A percentile compares a stretch with the other conserved stretches of the same genome.
phyloP scores from a whole-genome alignment of 2,329 filamentous ascomycete species.

The Davidsoniella neocaledoniae region DNA sequence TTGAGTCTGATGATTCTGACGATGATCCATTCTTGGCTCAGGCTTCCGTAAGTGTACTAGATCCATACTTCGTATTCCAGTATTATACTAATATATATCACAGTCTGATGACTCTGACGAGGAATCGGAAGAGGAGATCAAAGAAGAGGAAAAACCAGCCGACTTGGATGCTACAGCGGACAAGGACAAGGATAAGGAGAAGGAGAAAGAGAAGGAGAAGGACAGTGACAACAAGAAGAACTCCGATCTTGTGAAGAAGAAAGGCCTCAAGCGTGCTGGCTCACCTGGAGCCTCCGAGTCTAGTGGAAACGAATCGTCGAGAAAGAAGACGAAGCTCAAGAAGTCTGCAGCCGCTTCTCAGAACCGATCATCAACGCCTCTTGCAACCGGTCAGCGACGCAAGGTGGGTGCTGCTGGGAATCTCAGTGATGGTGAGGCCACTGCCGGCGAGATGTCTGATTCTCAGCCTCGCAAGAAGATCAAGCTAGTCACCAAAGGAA shows the following conservation, averaged over 20 bases:
- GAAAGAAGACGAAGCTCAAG: slow-evolving; percentile 60
- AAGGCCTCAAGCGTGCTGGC: slow-evolving; percentile 63
- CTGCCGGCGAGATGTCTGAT: slow-evolving; percentile 50
- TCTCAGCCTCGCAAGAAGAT: slow-evolving; percentile 31
- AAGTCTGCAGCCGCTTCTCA: slow-evolving; percentile 18
- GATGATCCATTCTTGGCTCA: slow-evolving; percentile 23
- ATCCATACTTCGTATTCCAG: background rate
- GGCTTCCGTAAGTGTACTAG: slow-evolving; percentile 19
- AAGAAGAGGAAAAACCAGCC: slow-evolving; percentile 42
- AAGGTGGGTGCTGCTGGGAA: slow-evolving; percentile 35
- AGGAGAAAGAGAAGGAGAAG: slow-evolving; percentile 57
- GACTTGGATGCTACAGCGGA: slow-evolving; percentile 33
- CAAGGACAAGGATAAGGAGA: slow-evolving; percentile 56
- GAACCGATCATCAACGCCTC: slow-evolving; percentile 20
- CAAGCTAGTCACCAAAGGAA: slow-evolving; percentile 34
- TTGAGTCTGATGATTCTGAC: slow-evolving; percentile 50
- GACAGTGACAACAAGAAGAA: slow-evolving; percentile 35
- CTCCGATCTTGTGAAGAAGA: slow-evolving; percentile 36
- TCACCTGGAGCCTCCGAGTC: slow-evolving; percentile 81
- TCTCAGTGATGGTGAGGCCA: slow-evolving; percentile 56
- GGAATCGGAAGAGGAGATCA: slow-evolving; percentile 22
- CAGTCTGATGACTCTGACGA: slow-evolving; percentile 17
- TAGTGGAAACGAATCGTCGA: slow-evolving; percentile 75
- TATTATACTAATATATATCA: background rate
- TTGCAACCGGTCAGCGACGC: slow-evolving; percentile 24